Evolutionary conservation across 1,139 yeast genomes (phyloP).

Genomic region (Kurtzmaniella quercitrusa): DNA sequence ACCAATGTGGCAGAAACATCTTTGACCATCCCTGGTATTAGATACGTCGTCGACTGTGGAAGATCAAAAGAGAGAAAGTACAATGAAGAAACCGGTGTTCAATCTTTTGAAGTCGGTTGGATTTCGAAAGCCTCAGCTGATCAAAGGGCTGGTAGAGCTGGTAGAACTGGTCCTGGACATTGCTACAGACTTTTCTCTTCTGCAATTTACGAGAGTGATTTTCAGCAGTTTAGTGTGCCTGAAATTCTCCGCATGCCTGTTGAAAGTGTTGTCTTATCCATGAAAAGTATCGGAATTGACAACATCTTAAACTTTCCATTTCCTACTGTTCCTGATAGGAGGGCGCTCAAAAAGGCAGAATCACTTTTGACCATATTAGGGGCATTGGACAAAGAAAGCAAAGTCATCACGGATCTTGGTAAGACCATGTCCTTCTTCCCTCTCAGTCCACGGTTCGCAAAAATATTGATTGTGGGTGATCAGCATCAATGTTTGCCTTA

Average conservation of each 20-base stretch:
- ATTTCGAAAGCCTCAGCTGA: constrained; percentile 92
- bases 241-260: constrained; percentile 95
- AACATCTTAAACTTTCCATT: constrained; percentile 90
- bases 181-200: constrained; percentile 91
- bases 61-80: constrained; percentile 84
- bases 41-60: constrained; percentile 95
- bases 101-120: constrained; percentile 91
- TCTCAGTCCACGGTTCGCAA: constrained; percentile 87
- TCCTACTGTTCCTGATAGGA: constrained; percentile 86
- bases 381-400: constrained; percentile 57
- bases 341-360: constrained; percentile 61
- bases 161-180: constrained; percentile 99
- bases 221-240: constrained; percentile 77
- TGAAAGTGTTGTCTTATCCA: constrained; percentile 86
- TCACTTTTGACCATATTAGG: constrained; percentile 68
- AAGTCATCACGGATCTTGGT: constrained; percentile 70
- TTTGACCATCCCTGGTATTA: constrained; percentile 90
- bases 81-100: constrained; percentile 85
- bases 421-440: constrained; percentile 88
- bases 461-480: constrained; percentile 83
- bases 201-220: constrained; percentile 89
- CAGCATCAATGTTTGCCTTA: constrained; percentile 84
- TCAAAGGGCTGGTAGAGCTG: constrained; percentile 97
- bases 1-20: constrained; percentile 98
- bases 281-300: constrained; percentile 97